phyloP scores from a whole-genome alignment of 2,329 filamentous ascomycete genomes.

The Teratosphaeria destructans region DNA sequence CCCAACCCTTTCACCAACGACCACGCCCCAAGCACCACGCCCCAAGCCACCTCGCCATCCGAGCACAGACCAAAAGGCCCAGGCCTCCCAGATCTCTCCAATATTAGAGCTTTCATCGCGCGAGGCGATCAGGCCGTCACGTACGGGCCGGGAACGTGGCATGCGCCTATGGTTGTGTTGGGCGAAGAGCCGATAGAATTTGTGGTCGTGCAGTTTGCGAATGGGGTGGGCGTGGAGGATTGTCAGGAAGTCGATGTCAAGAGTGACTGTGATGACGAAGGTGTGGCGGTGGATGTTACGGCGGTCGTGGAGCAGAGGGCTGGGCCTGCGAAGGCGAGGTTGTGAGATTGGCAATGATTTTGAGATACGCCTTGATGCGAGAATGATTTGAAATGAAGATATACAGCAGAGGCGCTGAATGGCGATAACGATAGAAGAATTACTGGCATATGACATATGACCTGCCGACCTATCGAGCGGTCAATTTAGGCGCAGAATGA shows the following conservation, averaged over 20 bases:
- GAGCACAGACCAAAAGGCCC: conserved; percentile 28
- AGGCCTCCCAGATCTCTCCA: conserved; percentile 61
- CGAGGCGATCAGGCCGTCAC: conserved; percentile 74
- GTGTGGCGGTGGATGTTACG: background rate
- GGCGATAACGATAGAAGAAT: no score
- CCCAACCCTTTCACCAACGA: conserved; percentile 43
- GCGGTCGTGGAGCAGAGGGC: background rate
- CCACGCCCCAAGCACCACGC: conserved; percentile 24
- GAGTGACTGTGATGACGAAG: background rate
- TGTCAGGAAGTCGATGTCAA: conserved; percentile 61
- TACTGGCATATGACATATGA: background rate
- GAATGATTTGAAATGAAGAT: background rate
- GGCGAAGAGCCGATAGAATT: conserved; percentile 66
- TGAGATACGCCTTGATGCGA: background rate
- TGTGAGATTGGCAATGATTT: background rate
- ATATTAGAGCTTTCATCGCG: conserved; percentile 68
- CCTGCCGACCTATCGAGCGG: background rate
- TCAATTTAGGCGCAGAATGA: background rate
- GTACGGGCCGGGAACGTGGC: conserved; percentile 86
- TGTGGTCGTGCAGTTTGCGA: conserved; percentile 79
- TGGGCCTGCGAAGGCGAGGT: background rate
- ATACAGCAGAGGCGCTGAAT: background rate
- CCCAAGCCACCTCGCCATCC: conserved; percentile 3
- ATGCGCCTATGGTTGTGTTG: conserved; percentile 89
- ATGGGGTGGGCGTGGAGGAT: conserved; percentile 72